Conservation (phyloP, 805 yeast species). For the Candida awuae region DNA sequence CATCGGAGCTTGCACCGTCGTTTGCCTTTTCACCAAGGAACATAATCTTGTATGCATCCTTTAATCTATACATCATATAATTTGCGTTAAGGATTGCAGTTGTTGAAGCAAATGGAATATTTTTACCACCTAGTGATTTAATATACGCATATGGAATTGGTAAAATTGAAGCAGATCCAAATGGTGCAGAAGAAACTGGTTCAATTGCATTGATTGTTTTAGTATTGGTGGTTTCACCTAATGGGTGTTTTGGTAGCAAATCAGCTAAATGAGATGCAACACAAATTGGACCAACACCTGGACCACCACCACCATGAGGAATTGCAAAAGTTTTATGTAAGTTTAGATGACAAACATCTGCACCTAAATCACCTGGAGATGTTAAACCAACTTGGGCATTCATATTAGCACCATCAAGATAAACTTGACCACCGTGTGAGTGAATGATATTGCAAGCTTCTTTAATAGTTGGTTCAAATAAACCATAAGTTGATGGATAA, state of each 20-base stretch:
- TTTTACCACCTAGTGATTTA: constrained; percentile 83
- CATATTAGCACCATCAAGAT: constrained; percentile 98
- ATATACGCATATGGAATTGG: constrained; percentile 94
- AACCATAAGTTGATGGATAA: constrained; percentile 94
- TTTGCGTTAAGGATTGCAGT: constrained; percentile 93
- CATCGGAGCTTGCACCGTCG: constrained; percentile 14
- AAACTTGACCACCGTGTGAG: constrained; percentile 85
- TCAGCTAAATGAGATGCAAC: constrained; percentile 74
- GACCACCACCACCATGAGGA: constrained; percentile 99
- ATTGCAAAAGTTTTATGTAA: constrained; percentile 96
- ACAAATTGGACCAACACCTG: constrained; percentile 98
- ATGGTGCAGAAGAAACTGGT: constrained; percentile 89
- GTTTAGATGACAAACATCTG: constrained; percentile 96
- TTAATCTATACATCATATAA: constrained; percentile 80
- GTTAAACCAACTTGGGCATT: constrained; percentile 98
- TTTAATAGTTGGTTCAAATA: constrained; percentile 86
- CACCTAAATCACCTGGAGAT: constrained; percentile 95
- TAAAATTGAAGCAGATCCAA: constrained; percentile 87
- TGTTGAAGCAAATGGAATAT: constrained; percentile 78
- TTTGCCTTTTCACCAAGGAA: constrained; percentile 45
- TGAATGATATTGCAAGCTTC: constrained; percentile 84
- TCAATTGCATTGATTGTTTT: constrained; percentile 44
- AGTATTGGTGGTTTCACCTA: constrained; percentile 43
- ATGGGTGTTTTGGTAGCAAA: constrained; percentile 73
- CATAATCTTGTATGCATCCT: constrained; percentile 63